These are phyloP conservation scores for Pseudocohnilembus persalinus DNA, from an alignment of 169 alveolate species.

Conservation along the genomic window DNA sequence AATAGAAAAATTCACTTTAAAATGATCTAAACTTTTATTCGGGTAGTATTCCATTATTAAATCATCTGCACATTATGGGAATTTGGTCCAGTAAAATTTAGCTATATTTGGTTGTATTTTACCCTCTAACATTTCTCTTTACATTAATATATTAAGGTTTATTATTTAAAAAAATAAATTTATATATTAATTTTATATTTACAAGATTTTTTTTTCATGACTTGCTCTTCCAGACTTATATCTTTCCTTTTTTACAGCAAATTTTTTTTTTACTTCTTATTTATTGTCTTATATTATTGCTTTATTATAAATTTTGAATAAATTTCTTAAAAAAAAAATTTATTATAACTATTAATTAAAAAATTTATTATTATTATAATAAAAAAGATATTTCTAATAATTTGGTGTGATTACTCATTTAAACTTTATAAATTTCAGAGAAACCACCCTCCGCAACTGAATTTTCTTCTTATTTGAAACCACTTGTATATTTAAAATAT, in stretches of 20 bases:
- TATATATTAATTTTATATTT: no score
- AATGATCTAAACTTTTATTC: neutral
- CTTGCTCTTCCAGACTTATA: neutral
- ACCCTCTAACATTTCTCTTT: neutral
- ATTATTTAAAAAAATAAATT: no score
- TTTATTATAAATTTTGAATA: no score
- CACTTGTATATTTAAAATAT: no score
- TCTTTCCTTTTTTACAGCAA: neutral
- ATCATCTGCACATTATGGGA: neutral
- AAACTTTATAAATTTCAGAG: neutral
- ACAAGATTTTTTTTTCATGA: neutral
- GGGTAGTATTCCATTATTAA: neutral
- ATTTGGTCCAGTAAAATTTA: neutral
- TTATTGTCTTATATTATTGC: neutral
- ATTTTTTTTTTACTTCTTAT: neutral
- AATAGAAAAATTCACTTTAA: no score
- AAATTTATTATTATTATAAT: no score
- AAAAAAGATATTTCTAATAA: neutral
- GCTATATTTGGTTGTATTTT: neutral
- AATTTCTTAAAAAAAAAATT: no score
- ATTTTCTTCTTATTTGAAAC: neutral
- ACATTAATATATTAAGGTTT: no score
- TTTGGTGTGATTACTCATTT: neutral
- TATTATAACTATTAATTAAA: no score
- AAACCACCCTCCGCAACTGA: neutral